A percentile compares a stretch with the other conserved stretches of the same genome.
Evolutionary conservation across 257 asterid species (phyloP).

Genomic region (Schizonepeta tenuifolia): DNA sequence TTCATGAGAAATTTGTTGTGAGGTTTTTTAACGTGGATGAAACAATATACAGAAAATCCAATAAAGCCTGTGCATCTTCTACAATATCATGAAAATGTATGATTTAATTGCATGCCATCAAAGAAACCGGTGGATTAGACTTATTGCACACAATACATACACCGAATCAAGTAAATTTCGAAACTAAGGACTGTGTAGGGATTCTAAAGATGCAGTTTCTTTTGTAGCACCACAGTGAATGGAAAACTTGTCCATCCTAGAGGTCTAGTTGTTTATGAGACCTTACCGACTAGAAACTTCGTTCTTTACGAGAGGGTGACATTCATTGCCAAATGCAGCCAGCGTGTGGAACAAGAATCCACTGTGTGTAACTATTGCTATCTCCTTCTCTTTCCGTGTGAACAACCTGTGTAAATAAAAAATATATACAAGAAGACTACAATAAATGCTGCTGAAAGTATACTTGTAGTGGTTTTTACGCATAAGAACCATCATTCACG

Average conservation of each 20-base stretch:
- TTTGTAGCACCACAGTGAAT: background rate
- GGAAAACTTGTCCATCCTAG: background rate
- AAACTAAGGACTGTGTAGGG: background rate
- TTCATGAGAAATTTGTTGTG: background rate
- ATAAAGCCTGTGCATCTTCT: too few relatives aligned
- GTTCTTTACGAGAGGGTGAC: slow-evolving; percentile 66
- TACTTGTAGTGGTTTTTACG: background rate
- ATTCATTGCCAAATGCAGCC: slow-evolving; percentile 66
- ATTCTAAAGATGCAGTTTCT: background rate
- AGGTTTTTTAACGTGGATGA: too few relatives aligned
- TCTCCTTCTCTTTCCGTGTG: slow-evolving; percentile 84
- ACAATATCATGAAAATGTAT: background rate
- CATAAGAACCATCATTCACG: background rate
- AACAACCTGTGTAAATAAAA: slow-evolving; percentile 55
- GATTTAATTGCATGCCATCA: background rate
- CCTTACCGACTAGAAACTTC: slow-evolving; percentile 82
- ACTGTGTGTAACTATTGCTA: slow-evolving; percentile 89
- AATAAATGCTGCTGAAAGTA: slow-evolving; percentile 13
- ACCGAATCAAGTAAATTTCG: background rate
- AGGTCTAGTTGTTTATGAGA: background rate
- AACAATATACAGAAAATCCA: too few relatives aligned
- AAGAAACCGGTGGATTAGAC: too few relatives aligned
- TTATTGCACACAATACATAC: background rate
- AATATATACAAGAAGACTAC: slow-evolving; percentile 24
- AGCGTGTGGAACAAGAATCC: slow-evolving; percentile 85